Base-by-base conservation (phyloP, 768 basidiomycete genomes). In the Calvatia gigantea region DNA sequence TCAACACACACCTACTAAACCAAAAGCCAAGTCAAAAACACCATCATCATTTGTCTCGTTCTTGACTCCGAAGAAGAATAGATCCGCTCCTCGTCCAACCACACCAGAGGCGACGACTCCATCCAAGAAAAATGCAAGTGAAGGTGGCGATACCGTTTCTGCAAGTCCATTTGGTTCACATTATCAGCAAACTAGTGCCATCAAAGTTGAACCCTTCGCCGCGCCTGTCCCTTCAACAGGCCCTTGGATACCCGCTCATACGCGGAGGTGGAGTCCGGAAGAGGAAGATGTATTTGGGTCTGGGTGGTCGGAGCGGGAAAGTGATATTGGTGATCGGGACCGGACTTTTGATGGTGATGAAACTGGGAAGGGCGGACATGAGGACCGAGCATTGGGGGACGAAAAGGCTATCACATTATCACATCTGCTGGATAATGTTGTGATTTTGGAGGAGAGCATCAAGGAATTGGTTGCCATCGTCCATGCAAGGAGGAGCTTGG, bases 371-470 rank as follows among this genome's bases (percentile, higher is more conserved):
- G 67, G 66, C n/a, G 65, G 64, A 14, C 66, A 72, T 7, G 70
- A 70, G 2, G 69, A 70, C n/a, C 65, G 70, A 37, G 65, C 66
- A 58, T 58, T 62, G 48, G 61, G 65, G 46, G 73, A 67, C 29
- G 54, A 66, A 12, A 67, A 70, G 14, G 76, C 69, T 17, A 79
- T 95, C 25, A 92, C 89, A 6, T 75, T 98, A 50, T 94, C 91
- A 42, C 85, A 82, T 59, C 68, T 98, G 53, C 73, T 98, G 67
- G 96, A 98, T 67, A 98, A 98, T 65, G 88, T 95, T 28, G 94
- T 98, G 28, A 86, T 98, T 37, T 67, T 98, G 59, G 96, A 98
- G 70, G 96, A 98, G 70, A 89, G 87, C 58, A 88, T 98, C 65
- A 98, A 98, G 72, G 96, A 98, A 69, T 73, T 94, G 31, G 84